phyloP scores from a whole-genome alignment of 2,329 filamentous ascomycete species.

The Fusarium sp. region DNA sequence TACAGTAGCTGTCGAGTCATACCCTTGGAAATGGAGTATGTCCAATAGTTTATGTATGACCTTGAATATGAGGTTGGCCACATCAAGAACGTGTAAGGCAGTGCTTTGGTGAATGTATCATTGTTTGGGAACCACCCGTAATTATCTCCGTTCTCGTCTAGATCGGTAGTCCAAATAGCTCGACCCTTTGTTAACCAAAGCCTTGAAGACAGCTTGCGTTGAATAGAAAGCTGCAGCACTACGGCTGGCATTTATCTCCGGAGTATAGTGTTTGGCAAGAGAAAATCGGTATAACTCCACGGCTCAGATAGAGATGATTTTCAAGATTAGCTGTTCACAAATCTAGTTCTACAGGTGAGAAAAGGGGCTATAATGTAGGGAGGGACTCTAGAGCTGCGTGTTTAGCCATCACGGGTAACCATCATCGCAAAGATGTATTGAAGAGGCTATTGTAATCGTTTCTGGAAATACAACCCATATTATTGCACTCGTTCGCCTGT shows the following conservation, averaged over 20 bases:
- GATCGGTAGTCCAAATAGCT: no score
- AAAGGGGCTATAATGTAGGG: not conserved
- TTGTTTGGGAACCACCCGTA: no score
- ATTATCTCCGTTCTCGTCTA: no score
- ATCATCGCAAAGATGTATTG: constrained; percentile 34
- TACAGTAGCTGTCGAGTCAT: not conserved
- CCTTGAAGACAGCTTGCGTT: no score
- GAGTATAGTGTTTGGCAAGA: not conserved
- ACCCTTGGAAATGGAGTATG: no score
- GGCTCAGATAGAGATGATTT: not conserved
- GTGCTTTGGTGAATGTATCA: no score
- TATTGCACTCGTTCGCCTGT: constrained; percentile 50
- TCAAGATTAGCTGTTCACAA: not conserved
- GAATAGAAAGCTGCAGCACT: not conserved
- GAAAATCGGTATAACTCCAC: not conserved
- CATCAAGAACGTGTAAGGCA: no score
- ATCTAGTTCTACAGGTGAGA: not conserved
- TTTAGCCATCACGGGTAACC: constrained; percentile 29
- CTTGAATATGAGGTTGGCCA: no score
- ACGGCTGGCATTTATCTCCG: rapidly evolving
- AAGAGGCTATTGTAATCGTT: constrained; percentile 33
- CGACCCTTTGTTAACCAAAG: no score
- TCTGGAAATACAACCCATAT: constrained; percentile 30
- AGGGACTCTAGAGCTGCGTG: constrained; percentile 1
- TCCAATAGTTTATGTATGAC: no score